Base-by-base conservation (phyloP, 2,329 filamentous ascomycete species). In the Plenodomus lindquistii region DNA sequence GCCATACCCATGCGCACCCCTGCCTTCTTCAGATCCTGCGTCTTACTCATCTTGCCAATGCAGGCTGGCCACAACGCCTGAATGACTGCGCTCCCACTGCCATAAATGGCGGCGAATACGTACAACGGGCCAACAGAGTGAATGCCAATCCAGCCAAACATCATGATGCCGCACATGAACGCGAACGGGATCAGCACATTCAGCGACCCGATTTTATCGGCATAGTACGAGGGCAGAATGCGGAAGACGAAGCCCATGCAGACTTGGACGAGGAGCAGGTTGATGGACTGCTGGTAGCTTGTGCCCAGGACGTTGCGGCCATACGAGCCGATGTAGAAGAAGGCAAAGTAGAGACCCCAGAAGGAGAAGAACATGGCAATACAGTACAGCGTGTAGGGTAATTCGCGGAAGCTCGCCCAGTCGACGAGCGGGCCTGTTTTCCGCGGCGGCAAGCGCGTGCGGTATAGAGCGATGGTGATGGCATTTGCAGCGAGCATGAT, bases 251-350 rank as follows among this genome's bases (percentile, higher is more conserved):
- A 81, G 62, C 19, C 82, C 81, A 50, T 67, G 50, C 57, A 60
- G 78, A 74, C 35, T 71, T 80, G 59, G 18, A 85, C 77, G 24
- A 86, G 73, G 1, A 86, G 73, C 8, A 86, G 67, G 22, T 76
- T 77, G 50, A 84, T 77, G 2, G 80, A 79, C 21, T 80, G 72
- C 17, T 74, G 70, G 35, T 79, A 76, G 18, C 72, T 74, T 48
- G 82, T 75, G 37, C 75, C 69, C 6, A 82, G 71, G 20, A 75
- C 60, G 24, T 77, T 69, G n/a, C 73, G 69, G 8, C 66, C 73
- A 42, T 72, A 77, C 2, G 68, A 62, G 2, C 73, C 72, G 21
- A 76, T 70, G 51, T 76, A 78, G 63, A 76, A 77, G 59, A 77
- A 77, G 1, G 74, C 72, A 47, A 75, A 76, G 46, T 75, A 77